phyloP scores from a whole-genome alignment of 208 protist genomes.

The Acanthamoeba healyi region DNA sequence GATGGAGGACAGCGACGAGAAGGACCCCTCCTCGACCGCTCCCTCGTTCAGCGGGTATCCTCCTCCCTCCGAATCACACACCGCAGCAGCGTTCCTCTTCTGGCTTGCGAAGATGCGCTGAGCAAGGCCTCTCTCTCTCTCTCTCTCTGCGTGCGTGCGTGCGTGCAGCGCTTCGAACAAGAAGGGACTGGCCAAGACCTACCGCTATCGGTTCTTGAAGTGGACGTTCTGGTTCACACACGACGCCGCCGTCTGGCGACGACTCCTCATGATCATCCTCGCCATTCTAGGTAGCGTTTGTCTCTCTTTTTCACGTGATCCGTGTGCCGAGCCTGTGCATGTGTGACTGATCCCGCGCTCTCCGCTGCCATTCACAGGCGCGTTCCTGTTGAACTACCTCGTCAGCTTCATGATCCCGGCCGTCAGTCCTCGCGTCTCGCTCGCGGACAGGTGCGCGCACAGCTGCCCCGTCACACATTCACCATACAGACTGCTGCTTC shows the following conservation, averaged over 20 bases:
- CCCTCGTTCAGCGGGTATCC: not conserved
- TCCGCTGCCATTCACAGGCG: not conserved
- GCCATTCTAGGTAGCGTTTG: conserved; percentile 1
- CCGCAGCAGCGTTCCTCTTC: not conserved
- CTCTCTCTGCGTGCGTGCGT: not conserved
- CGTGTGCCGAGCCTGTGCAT: too few species aligned
- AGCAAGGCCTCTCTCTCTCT: too few species aligned
- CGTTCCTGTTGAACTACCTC: conserved; percentile 46
- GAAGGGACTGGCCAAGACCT: not conserved
- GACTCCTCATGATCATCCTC: conserved; percentile 37
- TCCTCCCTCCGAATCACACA: not conserved
- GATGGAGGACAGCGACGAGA: not conserved
- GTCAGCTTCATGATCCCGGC: conserved; percentile 59
- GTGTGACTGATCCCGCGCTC: not conserved
- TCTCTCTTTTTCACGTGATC: too few species aligned
- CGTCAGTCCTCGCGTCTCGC: conserved; percentile 11
- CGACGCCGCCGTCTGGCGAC: conserved; percentile 26
- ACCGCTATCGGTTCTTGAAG: conserved; percentile 59
- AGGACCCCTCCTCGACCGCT: not conserved
- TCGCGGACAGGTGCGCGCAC: not conserved
- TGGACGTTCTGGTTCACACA: conserved; percentile 65
- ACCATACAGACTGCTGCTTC: too few species aligned
- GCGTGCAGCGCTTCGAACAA: not conserved
- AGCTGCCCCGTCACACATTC: not conserved
- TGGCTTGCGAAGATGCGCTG: too few species aligned